phyloP scores from a whole-genome alignment of 176 grass and related monocot genomes.

The Triticum turgidum region DNA sequence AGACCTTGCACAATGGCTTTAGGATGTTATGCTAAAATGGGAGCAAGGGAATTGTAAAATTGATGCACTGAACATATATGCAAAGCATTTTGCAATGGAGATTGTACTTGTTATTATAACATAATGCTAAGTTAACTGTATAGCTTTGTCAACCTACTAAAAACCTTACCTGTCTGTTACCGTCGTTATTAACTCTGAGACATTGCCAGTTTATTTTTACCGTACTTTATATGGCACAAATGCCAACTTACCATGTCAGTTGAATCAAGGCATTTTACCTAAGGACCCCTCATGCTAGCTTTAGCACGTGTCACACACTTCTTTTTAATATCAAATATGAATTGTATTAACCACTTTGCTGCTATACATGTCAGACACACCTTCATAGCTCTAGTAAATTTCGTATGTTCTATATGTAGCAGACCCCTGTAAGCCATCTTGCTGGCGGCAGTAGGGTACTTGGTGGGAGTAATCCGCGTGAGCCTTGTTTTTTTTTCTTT shows the following conservation, averaged over 20 bases:
- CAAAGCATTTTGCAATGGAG: not conserved
- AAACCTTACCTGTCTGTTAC: not conserved
- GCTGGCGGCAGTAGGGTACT: constrained; percentile 7
- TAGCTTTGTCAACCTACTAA: not conserved
- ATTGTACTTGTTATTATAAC: not conserved
- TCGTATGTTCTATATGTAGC: not conserved
- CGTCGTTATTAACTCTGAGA: constrained; percentile 1
- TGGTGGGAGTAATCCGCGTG: not conserved
- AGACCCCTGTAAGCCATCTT: not conserved
- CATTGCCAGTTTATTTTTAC: not conserved
- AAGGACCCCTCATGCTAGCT: not conserved
- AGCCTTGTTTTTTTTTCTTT: not conserved
- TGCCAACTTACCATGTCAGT: not conserved
- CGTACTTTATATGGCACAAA: not conserved
- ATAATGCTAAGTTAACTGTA: not conserved
- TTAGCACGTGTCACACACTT: not conserved
- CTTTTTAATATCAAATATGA: not conserved
- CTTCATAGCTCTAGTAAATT: not conserved
- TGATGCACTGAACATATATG: not conserved
- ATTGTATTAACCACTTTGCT: not conserved
- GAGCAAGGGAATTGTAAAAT: not conserved
- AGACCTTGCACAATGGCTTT: constrained; percentile 10
- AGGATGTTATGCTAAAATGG: constrained; percentile 14
- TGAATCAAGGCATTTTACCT: constrained; percentile 5
- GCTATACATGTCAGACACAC: not conserved